Base-by-base conservation (phyloP, 306 rosid species). In the Rosa persica region DNA sequence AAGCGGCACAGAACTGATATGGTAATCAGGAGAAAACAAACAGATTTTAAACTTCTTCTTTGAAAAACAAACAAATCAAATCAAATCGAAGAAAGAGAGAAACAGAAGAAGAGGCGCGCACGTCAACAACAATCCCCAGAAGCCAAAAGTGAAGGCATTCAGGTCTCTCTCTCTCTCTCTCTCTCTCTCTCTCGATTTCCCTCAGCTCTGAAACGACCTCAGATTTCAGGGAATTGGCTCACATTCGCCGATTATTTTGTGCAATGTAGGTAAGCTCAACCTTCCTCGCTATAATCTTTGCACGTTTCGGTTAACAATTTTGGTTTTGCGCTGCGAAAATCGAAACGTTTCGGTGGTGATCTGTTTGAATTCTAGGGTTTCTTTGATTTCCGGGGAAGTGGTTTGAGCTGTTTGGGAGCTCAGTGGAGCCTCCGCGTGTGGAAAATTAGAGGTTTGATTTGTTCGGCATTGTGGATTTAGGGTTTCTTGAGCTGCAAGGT, bases 281-380 rank as follows among this genome's bases (percentile, higher is more conserved):
- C 49, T 34, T 73, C 62, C 48, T 40, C 39, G 7, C 79, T 55
- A 38, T 39, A 67, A 72, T 67, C 23, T 40, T 39, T 38, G 34
- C 76, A 30, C 82, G 49, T 85, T 75, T 51, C 12, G 48, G 51
- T 54, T 68, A 38, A 5, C 54, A 54, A 23, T 20, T 36, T 57
- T 12, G 40, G 54, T 48, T 30, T 79, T 62, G 57, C 12, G 27
- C 61, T 72, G 70, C 52, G 22, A 44, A 71, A 67, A 70, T 71
- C 78, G 34, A 39, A 70, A 57, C 52, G 69, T 77, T 76, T 68
- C 39, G 76, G 58, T 5, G 22, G 77, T 78, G 74, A 79, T 81
- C 84, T 38, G 77, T 70, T 27, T 44, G 82, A 78, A 43, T 82
- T 79, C 71, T 87, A 88, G 90, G 92, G 93, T 91, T 87, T 82